phyloP scores from a whole-genome alignment of 805 yeast genomes.

The Kazachstania psychrophila region DNA sequence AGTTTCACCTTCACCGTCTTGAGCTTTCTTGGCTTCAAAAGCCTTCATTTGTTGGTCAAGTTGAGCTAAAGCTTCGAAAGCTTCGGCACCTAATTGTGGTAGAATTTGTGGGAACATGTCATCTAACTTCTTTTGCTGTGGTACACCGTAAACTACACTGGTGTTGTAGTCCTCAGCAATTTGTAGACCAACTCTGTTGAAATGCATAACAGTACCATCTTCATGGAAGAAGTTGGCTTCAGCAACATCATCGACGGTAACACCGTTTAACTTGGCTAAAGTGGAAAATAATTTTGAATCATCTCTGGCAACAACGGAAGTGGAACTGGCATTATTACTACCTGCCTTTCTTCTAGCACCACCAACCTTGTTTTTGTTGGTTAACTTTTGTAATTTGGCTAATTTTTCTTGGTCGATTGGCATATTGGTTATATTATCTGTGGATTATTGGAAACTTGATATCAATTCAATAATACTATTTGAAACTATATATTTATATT shows the following conservation, averaged over 20 bases:
- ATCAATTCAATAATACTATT: no score
- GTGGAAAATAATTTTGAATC: constrained; percentile 86
- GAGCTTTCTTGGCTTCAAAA: constrained; percentile 15
- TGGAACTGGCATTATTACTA: constrained; percentile 41
- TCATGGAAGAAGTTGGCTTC: constrained; percentile 97
- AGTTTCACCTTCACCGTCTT: constrained; percentile 3
- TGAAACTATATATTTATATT: no score
- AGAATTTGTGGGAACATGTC: constrained; percentile 90
- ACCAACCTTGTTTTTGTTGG: constrained; percentile 74
- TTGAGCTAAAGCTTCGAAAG: constrained; percentile 78
- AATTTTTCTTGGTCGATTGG: constrained; percentile 90
- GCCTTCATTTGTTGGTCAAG: constrained; percentile 73
- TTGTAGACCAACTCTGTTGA: constrained; percentile 94
- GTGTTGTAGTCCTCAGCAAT: constrained; percentile 86
- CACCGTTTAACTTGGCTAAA: constrained; percentile 81
- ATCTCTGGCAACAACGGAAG: constrained; percentile 59
- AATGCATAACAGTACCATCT: constrained; percentile 92
- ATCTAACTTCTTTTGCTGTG: constrained; percentile 85
- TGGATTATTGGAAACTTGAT: not conserved
- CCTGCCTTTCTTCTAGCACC: constrained; percentile 86
- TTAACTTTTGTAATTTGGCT: constrained; percentile 77
- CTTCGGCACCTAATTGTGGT: constrained; percentile 94
- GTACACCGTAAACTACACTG: constrained; percentile 88
- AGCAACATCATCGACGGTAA: constrained; percentile 79
- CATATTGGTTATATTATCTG: constrained; percentile 41